phyloP scores from a whole-genome alignment of 164 flowering plant species.

The Annona squamosa region DNA sequence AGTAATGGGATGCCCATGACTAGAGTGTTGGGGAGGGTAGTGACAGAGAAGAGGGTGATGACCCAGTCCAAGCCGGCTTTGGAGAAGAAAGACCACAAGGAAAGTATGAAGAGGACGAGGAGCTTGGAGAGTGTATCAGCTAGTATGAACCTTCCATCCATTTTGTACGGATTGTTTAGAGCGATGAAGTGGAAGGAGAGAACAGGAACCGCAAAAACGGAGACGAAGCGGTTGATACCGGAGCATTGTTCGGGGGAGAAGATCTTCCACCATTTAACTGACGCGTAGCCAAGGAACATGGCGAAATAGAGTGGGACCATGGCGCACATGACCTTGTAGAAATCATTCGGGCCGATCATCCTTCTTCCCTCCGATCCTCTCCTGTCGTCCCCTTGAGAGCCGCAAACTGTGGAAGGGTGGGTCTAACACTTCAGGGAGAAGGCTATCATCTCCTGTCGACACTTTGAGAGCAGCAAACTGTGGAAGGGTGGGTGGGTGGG shows the following conservation, averaged over 20 bases:
- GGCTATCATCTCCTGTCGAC: background rate
- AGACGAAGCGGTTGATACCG: slow-evolving; percentile 54
- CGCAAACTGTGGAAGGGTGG: too few species aligned
- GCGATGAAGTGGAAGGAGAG: slow-evolving; percentile 57
- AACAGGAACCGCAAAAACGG: slow-evolving; percentile 52
- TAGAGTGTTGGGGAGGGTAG: slow-evolving; percentile 49
- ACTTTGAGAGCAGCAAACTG: background rate
- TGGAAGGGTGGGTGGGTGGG: background rate
- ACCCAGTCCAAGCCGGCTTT: slow-evolving; percentile 37
- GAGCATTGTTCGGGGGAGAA: slow-evolving; percentile 53
- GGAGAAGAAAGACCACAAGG: slow-evolving; percentile 26
- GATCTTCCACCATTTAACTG: slow-evolving; percentile 54
- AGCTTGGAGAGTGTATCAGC: slow-evolving; percentile 46
- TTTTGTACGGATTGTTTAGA: slow-evolving; percentile 47
- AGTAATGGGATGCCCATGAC: slow-evolving; percentile 65
- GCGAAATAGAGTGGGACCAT: slow-evolving; percentile 55
- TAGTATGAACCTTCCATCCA: slow-evolving; percentile 44
- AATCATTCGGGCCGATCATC: slow-evolving; percentile 43
- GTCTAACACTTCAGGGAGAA: too few species aligned
- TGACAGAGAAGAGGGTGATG: slow-evolving; percentile 46
- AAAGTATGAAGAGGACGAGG: slow-evolving; percentile 30
- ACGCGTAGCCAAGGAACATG: slow-evolving; percentile 42
- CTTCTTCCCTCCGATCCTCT: slow-evolving; percentile 1
- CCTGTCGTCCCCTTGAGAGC: background rate
- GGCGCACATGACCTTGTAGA: slow-evolving; percentile 55